phyloP scores from a whole-genome alignment of 768 basidiomycete genomes.

The Sporobolomyces pararoseus region DNA sequence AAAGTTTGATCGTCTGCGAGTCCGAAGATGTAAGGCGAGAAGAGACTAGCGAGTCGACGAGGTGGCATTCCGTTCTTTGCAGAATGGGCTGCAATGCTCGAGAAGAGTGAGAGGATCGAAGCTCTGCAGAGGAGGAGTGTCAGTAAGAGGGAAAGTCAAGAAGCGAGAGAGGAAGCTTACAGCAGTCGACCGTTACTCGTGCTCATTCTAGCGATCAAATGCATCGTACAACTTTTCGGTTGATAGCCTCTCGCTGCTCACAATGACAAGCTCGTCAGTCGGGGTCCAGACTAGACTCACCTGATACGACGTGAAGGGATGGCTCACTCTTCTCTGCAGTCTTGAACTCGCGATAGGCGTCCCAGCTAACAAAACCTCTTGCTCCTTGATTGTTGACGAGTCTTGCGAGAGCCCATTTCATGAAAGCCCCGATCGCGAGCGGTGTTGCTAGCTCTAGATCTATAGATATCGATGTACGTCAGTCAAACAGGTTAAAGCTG shows the following conservation, averaged over 20 bases:
- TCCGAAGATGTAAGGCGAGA: conserved; percentile 65
- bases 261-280: conserved; percentile 21
- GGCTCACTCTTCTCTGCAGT: conserved; percentile 65
- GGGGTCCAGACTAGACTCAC: too few relatives aligned
- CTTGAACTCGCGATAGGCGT: conserved; percentile 75
- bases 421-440: conserved; percentile 82
- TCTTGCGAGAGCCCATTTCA: conserved; percentile 86
- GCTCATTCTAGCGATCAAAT: conserved; percentile 56
- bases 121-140: not conserved
- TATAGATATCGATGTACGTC: not conserved
- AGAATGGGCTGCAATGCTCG: conserved; percentile 76
- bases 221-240: conserved; percentile 63
- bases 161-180: conserved; percentile 51
- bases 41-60: conserved; percentile 79
- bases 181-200: conserved; percentile 57
- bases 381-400: conserved; percentile 56
- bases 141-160: not conserved
- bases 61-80: conserved; percentile 84
- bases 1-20: conserved; percentile 55
- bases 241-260: conserved; percentile 62
- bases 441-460: conserved; percentile 80
- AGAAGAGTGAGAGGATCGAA: conserved; percentile 73
- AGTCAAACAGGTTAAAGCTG: not conserved
- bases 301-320: too few relatives aligned
- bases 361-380: conserved; percentile 82